phyloP scores from a whole-genome alignment of 140 eudicot species.

The Cichorium intybus region DNA sequence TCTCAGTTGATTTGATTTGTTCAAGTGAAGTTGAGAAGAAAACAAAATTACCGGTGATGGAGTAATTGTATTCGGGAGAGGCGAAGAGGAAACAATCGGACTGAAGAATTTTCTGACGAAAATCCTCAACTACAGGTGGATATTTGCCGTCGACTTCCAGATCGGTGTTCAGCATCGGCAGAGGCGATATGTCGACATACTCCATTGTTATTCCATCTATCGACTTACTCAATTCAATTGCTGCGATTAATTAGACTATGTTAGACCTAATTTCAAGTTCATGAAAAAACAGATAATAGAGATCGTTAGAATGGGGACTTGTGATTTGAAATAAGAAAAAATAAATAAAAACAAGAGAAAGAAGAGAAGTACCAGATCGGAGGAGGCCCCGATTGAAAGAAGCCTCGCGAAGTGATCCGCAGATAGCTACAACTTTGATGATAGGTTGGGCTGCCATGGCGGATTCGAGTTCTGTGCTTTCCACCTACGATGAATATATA shows the following conservation, averaged over 20 bases:
- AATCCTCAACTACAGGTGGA: conserved; percentile 77
- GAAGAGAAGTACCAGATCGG: conserved; percentile 46
- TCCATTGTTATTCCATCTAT: conserved; percentile 59
- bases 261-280: neutral
- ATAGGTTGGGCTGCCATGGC: conserved; percentile 26
- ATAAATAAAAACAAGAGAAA: neutral
- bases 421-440: conserved; percentile 67
- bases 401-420: conserved; percentile 84
- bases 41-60: conserved; percentile 56
- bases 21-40: neutral
- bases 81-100: conserved; percentile 78
- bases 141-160: conserved; percentile 69
- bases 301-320: neutral
- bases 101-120: conserved; percentile 63
- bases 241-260: conserved; percentile 27
- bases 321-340: neutral
- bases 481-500: neutral
- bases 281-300: neutral
- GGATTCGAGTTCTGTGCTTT: neutral
- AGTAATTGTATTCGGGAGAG: conserved; percentile 89
- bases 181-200: conserved; percentile 58
- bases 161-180: conserved; percentile 88
- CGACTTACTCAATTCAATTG: conserved; percentile 54
- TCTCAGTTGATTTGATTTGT: neutral
- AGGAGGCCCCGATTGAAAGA: conserved; percentile 71